Percentiles rank a stretch among this genome's conserved stretches.
phyloP scores from a whole-genome alignment of 352 stramenopile genomes.

The Plasmopara halstedii region DNA sequence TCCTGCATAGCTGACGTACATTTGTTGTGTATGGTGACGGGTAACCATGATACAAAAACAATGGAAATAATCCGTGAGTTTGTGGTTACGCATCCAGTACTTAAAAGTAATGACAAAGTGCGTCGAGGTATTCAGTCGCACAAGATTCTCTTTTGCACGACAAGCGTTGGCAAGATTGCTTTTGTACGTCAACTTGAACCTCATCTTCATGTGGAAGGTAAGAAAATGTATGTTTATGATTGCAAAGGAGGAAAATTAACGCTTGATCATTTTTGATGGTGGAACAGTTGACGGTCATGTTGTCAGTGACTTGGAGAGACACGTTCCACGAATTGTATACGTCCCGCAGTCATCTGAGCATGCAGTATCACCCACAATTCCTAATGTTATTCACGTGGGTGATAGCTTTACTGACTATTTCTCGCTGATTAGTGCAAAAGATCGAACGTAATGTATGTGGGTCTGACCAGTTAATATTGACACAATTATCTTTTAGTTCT shows the following conservation, averaged over 20 bases:
- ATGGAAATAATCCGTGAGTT: slow-evolving; percentile 47
- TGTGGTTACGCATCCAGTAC: slow-evolving; percentile 23
- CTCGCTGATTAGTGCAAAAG: slow-evolving; percentile 38
- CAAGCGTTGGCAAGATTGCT: slow-evolving; percentile 64
- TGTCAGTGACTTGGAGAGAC: slow-evolving; percentile 60
- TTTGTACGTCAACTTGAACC: slow-evolving; percentile 85
- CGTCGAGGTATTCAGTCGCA: slow-evolving; percentile 39
- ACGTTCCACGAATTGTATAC: slow-evolving; percentile 67
- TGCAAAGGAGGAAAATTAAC: background rate
- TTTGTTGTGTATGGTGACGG: slow-evolving; percentile 41
- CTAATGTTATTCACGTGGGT: slow-evolving; percentile 49
- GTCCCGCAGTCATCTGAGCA: slow-evolving; percentile 25
- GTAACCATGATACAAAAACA: slow-evolving; percentile 17
- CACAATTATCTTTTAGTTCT: slow-evolving; percentile 8
- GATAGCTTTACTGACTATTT: slow-evolving; percentile 71
- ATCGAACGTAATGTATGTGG: slow-evolving; percentile 17
- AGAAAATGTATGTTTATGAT: background rate
- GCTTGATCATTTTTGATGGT: slow-evolving; percentile 4
- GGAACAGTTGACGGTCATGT: slow-evolving; percentile 43
- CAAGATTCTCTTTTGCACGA: slow-evolving; percentile 81
- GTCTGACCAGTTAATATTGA: slow-evolving; percentile 12
- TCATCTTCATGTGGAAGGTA: slow-evolving; percentile 77
- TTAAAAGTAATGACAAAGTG: slow-evolving; percentile 16
- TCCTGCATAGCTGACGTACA: slow-evolving; percentile 58
- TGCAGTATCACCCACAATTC: slow-evolving; percentile 16